Conservation (phyloP, 1,139 yeast genomes). For the Martiniozyma asiatica region DNA sequence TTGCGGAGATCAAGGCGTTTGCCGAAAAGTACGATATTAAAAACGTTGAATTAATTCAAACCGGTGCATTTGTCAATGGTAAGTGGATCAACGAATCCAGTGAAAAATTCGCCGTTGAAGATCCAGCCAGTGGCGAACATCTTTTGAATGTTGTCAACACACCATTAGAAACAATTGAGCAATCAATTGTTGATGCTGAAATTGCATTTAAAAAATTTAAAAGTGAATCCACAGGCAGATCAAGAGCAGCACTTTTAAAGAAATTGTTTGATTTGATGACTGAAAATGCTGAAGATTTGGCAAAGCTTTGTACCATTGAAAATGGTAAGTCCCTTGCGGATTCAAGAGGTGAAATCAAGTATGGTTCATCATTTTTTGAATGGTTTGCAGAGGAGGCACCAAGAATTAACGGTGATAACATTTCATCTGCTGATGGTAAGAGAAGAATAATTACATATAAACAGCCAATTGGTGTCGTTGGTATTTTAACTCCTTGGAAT, state of each 20-base stretch:
- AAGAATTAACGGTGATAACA: slow-evolving; percentile 60
- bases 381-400: slow-evolving; percentile 94
- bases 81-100: slow-evolving; percentile 14
- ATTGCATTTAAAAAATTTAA: slow-evolving; percentile 49
- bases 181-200: slow-evolving; percentile 53
- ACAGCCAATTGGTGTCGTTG: slow-evolving; percentile 89
- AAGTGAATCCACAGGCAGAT: slow-evolving; percentile 45
- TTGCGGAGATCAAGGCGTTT: slow-evolving; percentile 14
- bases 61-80: slow-evolving; percentile 21
- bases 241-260: slow-evolving; percentile 57
- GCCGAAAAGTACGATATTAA: slow-evolving; percentile 21
- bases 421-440: slow-evolving; percentile 47
- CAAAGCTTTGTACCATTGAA: slow-evolving; percentile 62
- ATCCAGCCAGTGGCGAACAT: slow-evolving; percentile 62
- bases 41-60: slow-evolving; percentile 16
- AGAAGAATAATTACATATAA: slow-evolving; percentile 57
- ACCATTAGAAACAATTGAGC: slow-evolving; percentile 42
- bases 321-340: slow-evolving; percentile 78
- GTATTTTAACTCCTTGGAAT: slow-evolving; percentile 92
- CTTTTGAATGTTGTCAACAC: slow-evolving; percentile 51
- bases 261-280: slow-evolving; percentile 52
- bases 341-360: slow-evolving; percentile 64
- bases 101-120: slow-evolving; percentile 52
- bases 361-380: slow-evolving; percentile 72
- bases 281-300: slow-evolving; percentile 67